Evolutionary conservation across 2,329 filamentous ascomycete genomes (phyloP), one percentile per base, ranked within the genome.

Genomic region (Delphinella strobiligena): DNA sequence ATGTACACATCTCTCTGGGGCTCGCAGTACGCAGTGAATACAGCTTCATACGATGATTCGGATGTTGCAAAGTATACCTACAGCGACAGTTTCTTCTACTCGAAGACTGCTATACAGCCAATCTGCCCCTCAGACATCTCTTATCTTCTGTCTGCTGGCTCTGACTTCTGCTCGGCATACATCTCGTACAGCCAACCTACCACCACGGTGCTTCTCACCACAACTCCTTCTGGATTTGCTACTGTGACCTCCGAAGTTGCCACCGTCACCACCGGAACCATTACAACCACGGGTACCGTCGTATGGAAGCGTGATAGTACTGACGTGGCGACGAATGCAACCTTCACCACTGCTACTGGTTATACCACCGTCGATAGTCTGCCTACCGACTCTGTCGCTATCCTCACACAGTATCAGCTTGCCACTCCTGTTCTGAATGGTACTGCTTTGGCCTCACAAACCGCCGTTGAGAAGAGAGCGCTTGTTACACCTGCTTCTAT

Each of bases 401-500:
- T 33, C n/a, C 31, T 33, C 14, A n/a, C 31, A 8, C 7, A 33
- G 31, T 8, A 8, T 17, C 31, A 33, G 16, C 7, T 33, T n/a
- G 16, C 31, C 14, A 33, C 31, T 33, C n/a, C n/a, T 5, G 7
- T n/a, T 14, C n/a, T n/a, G n/a, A 33, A 33, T 14, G 16, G 31
- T 8, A 33, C 31, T 30, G 27, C 9, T n/a, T 14, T 33, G 5
- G 31, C 5, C 5, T 17, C 12, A 33, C 12, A n/a, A 14, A 33
- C 31, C n/a, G 22, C 17, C 16, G 11, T 37, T 11, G 22, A 24
- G 8, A 37, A 29, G 35, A 19, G 22, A 9, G 34, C 33, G 7
- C 7, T 42, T 5, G 22, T 31, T 14, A 38, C 40, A 9, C 43
- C 43, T 14, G 30, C 40, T 15, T 36, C 36, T 2, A 42, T 45